A percentile compares a stretch with the other conserved stretches of the same genome.
Conservation (phyloP, 2,329 filamentous ascomycete species). For the Fusarium ramigenum region DNA sequence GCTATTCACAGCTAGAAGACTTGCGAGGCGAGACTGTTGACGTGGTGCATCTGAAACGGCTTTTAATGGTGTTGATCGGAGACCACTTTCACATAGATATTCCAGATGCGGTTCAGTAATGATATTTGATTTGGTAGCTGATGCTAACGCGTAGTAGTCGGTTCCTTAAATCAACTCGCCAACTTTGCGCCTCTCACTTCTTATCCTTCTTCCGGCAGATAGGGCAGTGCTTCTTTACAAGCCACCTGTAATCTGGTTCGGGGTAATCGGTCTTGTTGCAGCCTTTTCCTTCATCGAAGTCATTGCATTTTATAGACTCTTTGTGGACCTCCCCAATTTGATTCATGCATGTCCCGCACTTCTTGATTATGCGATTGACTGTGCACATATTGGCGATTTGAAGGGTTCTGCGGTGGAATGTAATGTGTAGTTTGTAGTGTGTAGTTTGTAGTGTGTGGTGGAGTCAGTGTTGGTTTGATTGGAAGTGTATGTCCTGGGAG, state of each 20-base stretch:
- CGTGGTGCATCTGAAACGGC: not conserved
- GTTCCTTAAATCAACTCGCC: too few species aligned
- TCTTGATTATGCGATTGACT: not conserved
- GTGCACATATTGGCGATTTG: not conserved
- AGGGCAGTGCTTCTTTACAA: not conserved
- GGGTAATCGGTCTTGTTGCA: rapidly evolving
- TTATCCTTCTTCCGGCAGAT: rapidly evolving
- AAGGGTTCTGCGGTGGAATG: not conserved
- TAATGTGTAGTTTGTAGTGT: not conserved
- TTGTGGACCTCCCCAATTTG: not conserved
- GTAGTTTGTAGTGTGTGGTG: not conserved
- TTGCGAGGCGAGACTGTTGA: rapidly evolving
- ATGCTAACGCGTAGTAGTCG: too few species aligned
- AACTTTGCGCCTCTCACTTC: not conserved
- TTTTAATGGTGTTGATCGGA: rapidly evolving
- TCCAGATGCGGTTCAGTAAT: not conserved
- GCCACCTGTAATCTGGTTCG: not conserved
- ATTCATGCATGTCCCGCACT: not conserved
- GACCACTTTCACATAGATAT: too few species aligned
- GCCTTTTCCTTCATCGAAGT: not conserved
- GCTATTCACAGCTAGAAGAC: too few species aligned
- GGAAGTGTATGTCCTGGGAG: not conserved
- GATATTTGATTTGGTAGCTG: not conserved
- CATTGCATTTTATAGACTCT: not conserved
- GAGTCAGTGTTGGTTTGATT: too few species aligned